phyloP scores from a whole-genome alignment of 805 yeast species.

The Saccharomycopsis fibuligera region DNA sequence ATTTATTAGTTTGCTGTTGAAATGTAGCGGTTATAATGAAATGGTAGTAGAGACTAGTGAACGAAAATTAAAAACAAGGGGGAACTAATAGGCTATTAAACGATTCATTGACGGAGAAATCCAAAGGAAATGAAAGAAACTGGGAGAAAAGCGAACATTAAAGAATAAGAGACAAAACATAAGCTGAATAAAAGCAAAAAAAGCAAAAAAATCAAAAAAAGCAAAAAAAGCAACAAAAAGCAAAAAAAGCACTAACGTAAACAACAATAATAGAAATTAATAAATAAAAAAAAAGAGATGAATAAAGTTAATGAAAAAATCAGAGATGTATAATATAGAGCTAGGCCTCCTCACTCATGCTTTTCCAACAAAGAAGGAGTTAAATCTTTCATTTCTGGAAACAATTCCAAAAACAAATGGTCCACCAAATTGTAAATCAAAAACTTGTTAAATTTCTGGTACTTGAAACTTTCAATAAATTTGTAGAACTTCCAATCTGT shows the following conservation, averaged over 20 bases:
- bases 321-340: neutral
- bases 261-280: neutral
- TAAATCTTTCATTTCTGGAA: slow-evolving; percentile 32
- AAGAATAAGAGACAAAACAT: neutral
- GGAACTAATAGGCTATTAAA: too few species aligned
- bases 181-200: too few species aligned
- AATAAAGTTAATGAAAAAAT: neutral
- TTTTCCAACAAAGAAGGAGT: slow-evolving; percentile 20
- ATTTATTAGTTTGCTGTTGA: too few species aligned
- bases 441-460: slow-evolving; percentile 37
- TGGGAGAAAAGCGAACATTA: neutral
- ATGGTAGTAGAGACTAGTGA: too few species aligned
- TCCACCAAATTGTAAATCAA: slow-evolving; percentile 38
- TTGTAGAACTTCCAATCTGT: slow-evolving; percentile 21
- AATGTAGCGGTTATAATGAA: too few species aligned
- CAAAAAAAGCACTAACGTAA: neutral
- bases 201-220: too few species aligned
- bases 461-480: slow-evolving; percentile 31
- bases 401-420: slow-evolving; percentile 32
- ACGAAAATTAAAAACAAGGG: too few species aligned
- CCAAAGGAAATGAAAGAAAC: neutral
- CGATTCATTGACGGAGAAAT: too few species aligned
- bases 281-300: neutral
- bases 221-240: too few species aligned
- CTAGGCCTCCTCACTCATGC: slow-evolving; percentile 7